Percentiles rank a stretch among this genome's conserved stretches.
These are phyloP conservation scores for Saccharomycopsis babjevae DNA, from an alignment of 805 yeast genomes.

Conservation along the genomic window DNA sequence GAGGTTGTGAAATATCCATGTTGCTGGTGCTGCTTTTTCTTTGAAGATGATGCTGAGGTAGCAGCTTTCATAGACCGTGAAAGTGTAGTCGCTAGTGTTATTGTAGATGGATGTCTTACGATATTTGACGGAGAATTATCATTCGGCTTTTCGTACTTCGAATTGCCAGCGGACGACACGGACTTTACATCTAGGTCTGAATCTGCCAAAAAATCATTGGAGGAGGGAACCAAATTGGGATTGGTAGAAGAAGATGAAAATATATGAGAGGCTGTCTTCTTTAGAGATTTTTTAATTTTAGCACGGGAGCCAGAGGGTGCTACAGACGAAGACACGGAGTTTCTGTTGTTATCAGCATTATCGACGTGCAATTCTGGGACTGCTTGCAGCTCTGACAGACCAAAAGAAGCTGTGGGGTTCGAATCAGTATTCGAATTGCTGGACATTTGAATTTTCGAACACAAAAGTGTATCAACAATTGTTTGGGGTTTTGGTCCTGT, in stretches of 20 bases:
- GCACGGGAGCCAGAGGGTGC: background rate
- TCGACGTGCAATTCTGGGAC: background rate
- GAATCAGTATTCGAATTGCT: background rate
- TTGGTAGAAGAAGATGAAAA: conserved; percentile 3
- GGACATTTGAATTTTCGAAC: background rate
- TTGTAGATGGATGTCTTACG: background rate
- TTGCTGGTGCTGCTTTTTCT: background rate
- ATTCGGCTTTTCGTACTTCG: background rate
- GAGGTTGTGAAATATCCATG: background rate
- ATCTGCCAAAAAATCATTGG: background rate
- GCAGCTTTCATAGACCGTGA: conserved; percentile 8
- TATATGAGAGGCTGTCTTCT: conserved; percentile 16
- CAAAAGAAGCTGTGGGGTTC: no score
- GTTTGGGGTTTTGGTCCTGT: no score
- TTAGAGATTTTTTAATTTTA: conserved; percentile 5
- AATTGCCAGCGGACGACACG: background rate
- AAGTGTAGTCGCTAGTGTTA: background rate
- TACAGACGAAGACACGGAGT: background rate
- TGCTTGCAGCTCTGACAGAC: background rate
- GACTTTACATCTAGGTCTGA: background rate
- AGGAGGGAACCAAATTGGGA: background rate
- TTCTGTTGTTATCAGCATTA: background rate
- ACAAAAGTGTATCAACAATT: no score
- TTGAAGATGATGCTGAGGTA: conserved; percentile 12
- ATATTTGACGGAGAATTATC: background rate